Evolutionary conservation across 2,329 filamentous ascomycete genomes (phyloP).

Genomic region (Sporothrix pallida): DNA sequence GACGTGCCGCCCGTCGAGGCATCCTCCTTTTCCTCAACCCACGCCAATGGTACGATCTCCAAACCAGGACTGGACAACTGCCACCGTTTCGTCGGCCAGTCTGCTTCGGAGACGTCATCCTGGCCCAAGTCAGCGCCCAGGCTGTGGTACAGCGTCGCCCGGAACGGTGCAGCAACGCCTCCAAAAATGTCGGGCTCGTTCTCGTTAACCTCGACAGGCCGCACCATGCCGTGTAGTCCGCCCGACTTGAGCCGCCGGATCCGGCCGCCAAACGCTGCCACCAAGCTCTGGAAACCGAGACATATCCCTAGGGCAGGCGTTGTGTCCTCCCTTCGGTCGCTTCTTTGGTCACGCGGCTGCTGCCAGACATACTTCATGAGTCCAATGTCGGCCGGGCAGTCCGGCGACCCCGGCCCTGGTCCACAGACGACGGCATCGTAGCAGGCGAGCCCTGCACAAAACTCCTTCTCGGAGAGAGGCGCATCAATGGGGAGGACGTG

Average conservation of each 20-base stretch:
- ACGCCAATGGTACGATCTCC: constrained; percentile 65
- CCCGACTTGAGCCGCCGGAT: constrained; percentile 67
- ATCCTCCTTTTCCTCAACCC: constrained; percentile 56
- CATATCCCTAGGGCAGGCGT: constrained; percentile 84
- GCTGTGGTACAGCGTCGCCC: constrained; percentile 79
- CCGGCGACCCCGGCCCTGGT: constrained; percentile 85
- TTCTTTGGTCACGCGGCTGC: no score
- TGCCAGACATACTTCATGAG: constrained; percentile 78
- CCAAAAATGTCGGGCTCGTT: constrained; percentile 66
- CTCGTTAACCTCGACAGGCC: constrained; percentile 45
- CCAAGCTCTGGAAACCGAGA: constrained; percentile 83
- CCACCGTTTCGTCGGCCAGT: constrained; percentile 53
- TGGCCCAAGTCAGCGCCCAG: constrained; percentile 62
- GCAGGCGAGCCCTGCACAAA: constrained; percentile 57
- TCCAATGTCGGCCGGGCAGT: constrained; percentile 75
- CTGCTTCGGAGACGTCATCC: constrained; percentile 45
- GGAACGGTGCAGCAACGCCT: constrained; percentile 59
- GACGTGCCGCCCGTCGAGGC: constrained; percentile 43
- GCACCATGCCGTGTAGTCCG: constrained; percentile 83
- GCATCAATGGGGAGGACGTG: constrained; percentile 74
- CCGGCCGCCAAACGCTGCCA: constrained; percentile 65
- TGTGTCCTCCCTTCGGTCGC: not conserved
- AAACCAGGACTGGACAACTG: constrained; percentile 44
- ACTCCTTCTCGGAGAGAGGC: constrained; percentile 50
- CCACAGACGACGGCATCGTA: constrained; percentile 90